Evolutionary conservation across 1,139 yeast genomes (phyloP).

Genomic region (Diutina ranongensis): DNA sequence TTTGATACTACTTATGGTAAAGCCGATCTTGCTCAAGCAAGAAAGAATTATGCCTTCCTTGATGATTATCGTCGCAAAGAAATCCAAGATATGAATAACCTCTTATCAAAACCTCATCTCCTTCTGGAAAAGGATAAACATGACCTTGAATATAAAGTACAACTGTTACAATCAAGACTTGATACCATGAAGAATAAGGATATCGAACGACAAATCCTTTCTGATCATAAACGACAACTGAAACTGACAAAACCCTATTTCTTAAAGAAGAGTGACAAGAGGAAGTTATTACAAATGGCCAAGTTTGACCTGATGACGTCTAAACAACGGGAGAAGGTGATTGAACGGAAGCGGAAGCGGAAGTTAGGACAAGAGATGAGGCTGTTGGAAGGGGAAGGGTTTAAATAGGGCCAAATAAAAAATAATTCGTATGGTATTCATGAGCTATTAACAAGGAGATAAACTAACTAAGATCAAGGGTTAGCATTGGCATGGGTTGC

Average conservation of each 20-base stretch:
- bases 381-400: slow-evolving; percentile 45
- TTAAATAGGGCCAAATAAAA: not conserved
- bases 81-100: slow-evolving; percentile 42
- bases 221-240: slow-evolving; percentile 39
- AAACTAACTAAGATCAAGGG: not conserved
- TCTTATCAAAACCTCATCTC: slow-evolving; percentile 47
- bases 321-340: slow-evolving; percentile 72
- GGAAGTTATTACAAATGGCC: slow-evolving; percentile 79
- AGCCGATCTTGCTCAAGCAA: slow-evolving; percentile 52
- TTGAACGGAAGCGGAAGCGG: slow-evolving; percentile 92
- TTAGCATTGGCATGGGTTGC: not conserved
- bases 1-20: slow-evolving; percentile 86
- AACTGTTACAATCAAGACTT: slow-evolving; percentile 60
- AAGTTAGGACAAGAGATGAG: slow-evolving; percentile 84
- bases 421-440: not conserved
- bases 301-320: slow-evolving; percentile 79
- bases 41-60: slow-evolving; percentile 72
- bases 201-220: slow-evolving; percentile 53
- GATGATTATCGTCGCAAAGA: slow-evolving; percentile 78
- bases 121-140: slow-evolving; percentile 38
- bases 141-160: slow-evolving; percentile 41
- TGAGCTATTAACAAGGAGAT: slow-evolving; percentile 5
- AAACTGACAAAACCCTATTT: slow-evolving; percentile 41
- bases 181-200: slow-evolving; percentile 72
- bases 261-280: slow-evolving; percentile 70